Conservation (phyloP, 495 filamentous ascomycete genomes). For the Aspergillus sparsus region DNA sequence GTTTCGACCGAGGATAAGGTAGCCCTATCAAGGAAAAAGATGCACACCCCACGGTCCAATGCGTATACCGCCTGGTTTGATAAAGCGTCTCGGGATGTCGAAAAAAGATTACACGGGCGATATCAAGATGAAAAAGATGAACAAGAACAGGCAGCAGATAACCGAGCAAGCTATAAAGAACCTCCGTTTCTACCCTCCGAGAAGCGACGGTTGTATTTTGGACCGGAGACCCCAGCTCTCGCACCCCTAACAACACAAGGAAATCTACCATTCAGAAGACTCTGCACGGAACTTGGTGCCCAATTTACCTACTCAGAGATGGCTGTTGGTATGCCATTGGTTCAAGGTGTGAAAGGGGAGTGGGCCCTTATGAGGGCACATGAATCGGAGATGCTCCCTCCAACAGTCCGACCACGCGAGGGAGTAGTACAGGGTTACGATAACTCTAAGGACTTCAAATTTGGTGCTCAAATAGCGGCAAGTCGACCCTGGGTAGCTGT, state of each 20-base stretch:
- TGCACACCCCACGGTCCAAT: constrained; percentile 68
- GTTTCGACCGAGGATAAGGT: constrained; percentile 65
- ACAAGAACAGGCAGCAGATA: constrained; percentile 54
- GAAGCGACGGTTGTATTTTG: constrained; percentile 90
- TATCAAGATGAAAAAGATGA: constrained; percentile 22
- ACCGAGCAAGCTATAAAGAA: constrained; percentile 75
- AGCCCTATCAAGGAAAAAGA: constrained; percentile 65
- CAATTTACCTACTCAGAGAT: constrained; percentile 97
- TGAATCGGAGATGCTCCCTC: constrained; percentile 71
- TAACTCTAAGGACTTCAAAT: constrained; percentile 77
- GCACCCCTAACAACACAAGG: constrained; percentile 92
- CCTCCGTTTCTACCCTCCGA: constrained; percentile 87
- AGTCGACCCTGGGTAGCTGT: constrained; percentile 85
- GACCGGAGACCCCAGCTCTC: constrained; percentile 84
- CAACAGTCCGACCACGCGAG: constrained; percentile 48
- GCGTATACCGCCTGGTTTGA: constrained; percentile 74
- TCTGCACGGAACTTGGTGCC: constrained; percentile 88
- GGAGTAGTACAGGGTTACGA: constrained; percentile 70
- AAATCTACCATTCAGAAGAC: constrained; percentile 92
- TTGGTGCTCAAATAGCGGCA: constrained; percentile 88
- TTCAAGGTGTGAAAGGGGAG: constrained; percentile 89
- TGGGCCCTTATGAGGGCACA: constrained; percentile 95
- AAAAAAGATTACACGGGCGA: constrained; percentile 47
- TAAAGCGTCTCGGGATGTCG: constrained; percentile 55
- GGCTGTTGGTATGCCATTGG: constrained; percentile 86